Percentiles rank a stretch among this genome's conserved stretches.
Evolutionary conservation across 2,329 filamentous ascomycete genomes (phyloP).

Genomic region (Fusarium beomiforme): DNA sequence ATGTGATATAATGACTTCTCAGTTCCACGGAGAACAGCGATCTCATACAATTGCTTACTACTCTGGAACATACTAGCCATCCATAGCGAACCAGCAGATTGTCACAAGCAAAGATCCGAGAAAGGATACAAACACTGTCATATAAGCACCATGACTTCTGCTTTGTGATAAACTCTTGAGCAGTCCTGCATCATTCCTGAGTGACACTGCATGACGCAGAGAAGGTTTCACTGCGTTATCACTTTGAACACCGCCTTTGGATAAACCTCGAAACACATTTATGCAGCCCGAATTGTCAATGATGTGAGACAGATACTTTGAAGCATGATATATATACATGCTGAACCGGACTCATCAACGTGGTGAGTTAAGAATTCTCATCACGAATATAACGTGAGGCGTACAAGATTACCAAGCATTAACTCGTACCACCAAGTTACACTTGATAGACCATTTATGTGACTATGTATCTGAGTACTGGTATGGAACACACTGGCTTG

Average conservation of each 20-base stretch:
- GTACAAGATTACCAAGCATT: background rate
- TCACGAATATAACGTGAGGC: background rate
- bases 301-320: too few relatives aligned
- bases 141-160: background rate
- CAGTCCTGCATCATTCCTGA: slow-evolving; percentile 62
- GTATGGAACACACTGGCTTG: background rate
- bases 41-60: background rate
- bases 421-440: background rate
- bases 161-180: background rate
- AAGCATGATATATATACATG: background rate
- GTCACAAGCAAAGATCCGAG: background rate
- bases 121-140: background rate
- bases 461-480: background rate
- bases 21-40: background rate
- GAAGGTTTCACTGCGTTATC: slow-evolving; percentile 69
- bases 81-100: background rate
- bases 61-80: background rate
- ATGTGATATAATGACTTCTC: too few relatives aligned
- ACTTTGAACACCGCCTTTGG: slow-evolving; percentile 17
- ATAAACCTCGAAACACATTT: background rate
- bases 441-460: background rate
- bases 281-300: background rate
- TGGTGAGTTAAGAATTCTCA: background rate
- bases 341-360: background rate
- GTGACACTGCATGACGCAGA: slow-evolving; percentile 72